Base-by-base conservation (phyloP, 2,329 filamentous ascomycete genomes). In the Gaeumannomyces sp. region DNA sequence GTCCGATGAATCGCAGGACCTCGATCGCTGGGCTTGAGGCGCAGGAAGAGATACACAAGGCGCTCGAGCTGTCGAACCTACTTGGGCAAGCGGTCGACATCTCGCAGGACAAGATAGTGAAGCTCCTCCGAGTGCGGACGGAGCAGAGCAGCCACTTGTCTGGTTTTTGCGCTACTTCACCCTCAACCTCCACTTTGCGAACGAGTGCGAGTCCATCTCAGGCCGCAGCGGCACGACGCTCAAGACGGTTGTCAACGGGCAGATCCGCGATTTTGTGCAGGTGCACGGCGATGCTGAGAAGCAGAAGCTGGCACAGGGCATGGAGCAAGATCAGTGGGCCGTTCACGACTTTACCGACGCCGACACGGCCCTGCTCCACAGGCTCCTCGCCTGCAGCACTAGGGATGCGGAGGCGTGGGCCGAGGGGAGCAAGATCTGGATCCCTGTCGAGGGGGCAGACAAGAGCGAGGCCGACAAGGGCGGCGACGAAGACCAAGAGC, bases 181-280 rank as follows among this genome's bases (percentile, higher is more conserved):
- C 1, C 81, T 96, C 45, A 95, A 94, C 71, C 80, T 92, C 10
- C 85, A 92, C 65, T 95, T 96, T 74, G 89, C 90, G 60, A 92
- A 93, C 67, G 92, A 96, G 73, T 95, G 92, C 72, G 92, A 96
- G 75, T 89, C 90, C 22, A 88, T 95, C 27, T 94, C 90, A 28
- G 91, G 92, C 0, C 85, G 90, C 65, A 90, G 90, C 66, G 90
- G 91, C 11, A 89, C 87, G 3, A 81, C 87, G 1, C 78, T 96
- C 7, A 94, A 94, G 76, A 91, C 85, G 25, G 85, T 93, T 38
- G 89, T 96, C 66, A 93, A 94, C 69, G 83, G 83, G 35, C 92
- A 96, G 68, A 94, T 96, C 74, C 89, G 86, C 70, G 89, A 92
- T 19, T 95, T 93, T 73, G 88, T 94, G 29, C 83, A 89, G 65